Percentiles rank a stretch among this genome's conserved stretches.
These are phyloP conservation scores for Aspergillus viridinutans DNA, from an alignment of 2,329 filamentous ascomycete genomes.

Conservation along the genomic window DNA sequence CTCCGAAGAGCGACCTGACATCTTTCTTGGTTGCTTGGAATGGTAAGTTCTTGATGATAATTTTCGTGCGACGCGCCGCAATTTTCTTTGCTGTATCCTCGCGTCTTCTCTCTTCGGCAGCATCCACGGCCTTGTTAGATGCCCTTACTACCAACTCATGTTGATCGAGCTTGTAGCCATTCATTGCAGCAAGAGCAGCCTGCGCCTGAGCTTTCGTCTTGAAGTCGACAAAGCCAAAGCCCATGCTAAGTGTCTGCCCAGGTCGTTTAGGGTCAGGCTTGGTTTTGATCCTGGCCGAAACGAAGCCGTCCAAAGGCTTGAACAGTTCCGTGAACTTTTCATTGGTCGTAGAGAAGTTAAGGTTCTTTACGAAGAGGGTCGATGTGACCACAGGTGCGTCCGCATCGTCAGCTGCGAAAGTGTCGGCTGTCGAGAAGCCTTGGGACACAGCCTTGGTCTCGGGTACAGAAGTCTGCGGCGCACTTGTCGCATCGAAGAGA, in stretches of 20 bases:
- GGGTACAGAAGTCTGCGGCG: constrained; percentile 25
- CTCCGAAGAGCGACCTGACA: constrained; percentile 75
- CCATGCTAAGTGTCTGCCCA: constrained; percentile 88
- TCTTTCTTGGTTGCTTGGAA: constrained; percentile 96
- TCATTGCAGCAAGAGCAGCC: constrained; percentile 77
- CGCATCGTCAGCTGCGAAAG: constrained; percentile 39
- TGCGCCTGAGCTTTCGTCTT: constrained; percentile 70
- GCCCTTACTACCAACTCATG: constrained; percentile 81
- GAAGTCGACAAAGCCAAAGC: constrained; percentile 94
- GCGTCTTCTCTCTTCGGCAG: constrained; percentile 77
- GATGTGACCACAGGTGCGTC: constrained; percentile 54
- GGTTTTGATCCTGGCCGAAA: constrained; percentile 86
- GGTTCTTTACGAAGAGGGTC: constrained; percentile 90
- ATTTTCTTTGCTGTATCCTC: constrained; percentile 80
- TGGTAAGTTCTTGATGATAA: constrained; percentile 96
- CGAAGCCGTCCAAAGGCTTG: constrained; percentile 76
- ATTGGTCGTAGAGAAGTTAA: constrained; percentile 86
- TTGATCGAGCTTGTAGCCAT: constrained; percentile 79
- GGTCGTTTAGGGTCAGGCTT: constrained; percentile 89
- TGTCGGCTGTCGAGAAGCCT: constrained; percentile 40
- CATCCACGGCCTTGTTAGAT: constrained; percentile 82
- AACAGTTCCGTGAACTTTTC: constrained; percentile 73
- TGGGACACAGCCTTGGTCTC: constrained; percentile 34
- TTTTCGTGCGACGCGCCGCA: constrained; percentile 75
- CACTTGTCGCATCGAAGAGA: constrained; percentile 55